These are phyloP conservation scores for Trichoderma cornu-damae DNA, from an alignment of 2,329 filamentous ascomycete genomes.

Conservation along the genomic window DNA sequence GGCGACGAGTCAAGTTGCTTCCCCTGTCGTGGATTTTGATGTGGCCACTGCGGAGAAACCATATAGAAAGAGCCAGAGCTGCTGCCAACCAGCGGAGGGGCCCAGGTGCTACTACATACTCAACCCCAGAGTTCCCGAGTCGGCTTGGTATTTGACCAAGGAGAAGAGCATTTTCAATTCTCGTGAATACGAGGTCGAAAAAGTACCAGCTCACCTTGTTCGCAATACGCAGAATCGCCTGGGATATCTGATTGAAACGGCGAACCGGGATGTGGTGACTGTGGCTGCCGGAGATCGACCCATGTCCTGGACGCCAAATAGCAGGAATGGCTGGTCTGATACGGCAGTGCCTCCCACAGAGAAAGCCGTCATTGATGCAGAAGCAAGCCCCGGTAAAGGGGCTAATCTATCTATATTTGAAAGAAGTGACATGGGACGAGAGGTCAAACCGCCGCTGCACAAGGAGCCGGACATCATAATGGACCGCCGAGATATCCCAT, in stretches of 20 bases:
- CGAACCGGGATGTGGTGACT: slow-evolving; percentile 9
- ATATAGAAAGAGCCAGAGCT: not conserved
- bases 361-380: not conserved
- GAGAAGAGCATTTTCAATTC: not conserved
- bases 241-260: slow-evolving; percentile 18
- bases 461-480: not conserved
- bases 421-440: not conserved
- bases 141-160: slow-evolving; percentile 18
- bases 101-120: slow-evolving; percentile 19
- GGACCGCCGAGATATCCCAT: not conserved
- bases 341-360: not conserved
- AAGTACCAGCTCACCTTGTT: slow-evolving; percentile 17
- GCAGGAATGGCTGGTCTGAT: not conserved
- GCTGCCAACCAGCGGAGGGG: not conserved
- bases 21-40: slow-evolving; percentile 6
- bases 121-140: slow-evolving; percentile 8
- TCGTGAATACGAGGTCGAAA: slow-evolving; percentile 16
- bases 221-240: not conserved
- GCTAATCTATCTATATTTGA: not conserved
- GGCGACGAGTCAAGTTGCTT: slow-evolving; percentile 5
- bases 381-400: not conserved
- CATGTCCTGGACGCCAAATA: not conserved
- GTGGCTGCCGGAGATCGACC: not conserved
- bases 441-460: not conserved
- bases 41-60: slow-evolving; percentile 11